These are phyloP conservation scores for Panicum miliaceum DNA, from an alignment of 176 grass and related monocot species.

Conservation along the genomic window DNA sequence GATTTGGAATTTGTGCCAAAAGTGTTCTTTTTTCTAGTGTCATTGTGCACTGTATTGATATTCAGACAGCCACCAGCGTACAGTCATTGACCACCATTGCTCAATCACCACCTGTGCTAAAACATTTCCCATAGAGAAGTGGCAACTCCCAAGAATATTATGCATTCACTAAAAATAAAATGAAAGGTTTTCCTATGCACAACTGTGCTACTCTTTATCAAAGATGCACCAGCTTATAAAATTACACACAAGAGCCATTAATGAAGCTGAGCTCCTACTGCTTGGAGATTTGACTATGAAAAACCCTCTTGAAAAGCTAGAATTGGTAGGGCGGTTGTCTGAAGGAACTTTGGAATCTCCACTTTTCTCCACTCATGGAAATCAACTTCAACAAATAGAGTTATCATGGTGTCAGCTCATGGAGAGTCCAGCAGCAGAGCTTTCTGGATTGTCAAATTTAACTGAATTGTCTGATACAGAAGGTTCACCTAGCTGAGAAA, in stretches of 20 bases:
- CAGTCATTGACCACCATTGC: too few relatives aligned
- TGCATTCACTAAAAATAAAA: too few relatives aligned
- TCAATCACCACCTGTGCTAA: too few relatives aligned
- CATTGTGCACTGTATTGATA: too few relatives aligned
- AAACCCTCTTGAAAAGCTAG: slow-evolving; percentile 36
- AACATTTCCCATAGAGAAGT: too few relatives aligned
- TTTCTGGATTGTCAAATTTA: slow-evolving; percentile 42
- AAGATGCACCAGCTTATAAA: slow-evolving; percentile 30
- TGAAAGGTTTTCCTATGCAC: too few relatives aligned
- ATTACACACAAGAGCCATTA: slow-evolving; percentile 39
- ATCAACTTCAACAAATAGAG: background rate
- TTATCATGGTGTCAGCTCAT: slow-evolving; percentile 41
- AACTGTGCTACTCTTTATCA: slow-evolving; percentile 47
- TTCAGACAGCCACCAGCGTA: too few relatives aligned
- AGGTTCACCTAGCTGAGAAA: slow-evolving; percentile 7
- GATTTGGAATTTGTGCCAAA: too few relatives aligned
- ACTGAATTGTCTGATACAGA: too few relatives aligned
- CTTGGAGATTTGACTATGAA: slow-evolving; percentile 39
- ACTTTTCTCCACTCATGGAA: slow-evolving; percentile 11
- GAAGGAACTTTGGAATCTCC: slow-evolving; percentile 42
- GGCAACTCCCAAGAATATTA: too few relatives aligned
- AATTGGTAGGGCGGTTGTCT: slow-evolving; percentile 28
- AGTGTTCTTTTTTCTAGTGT: too few relatives aligned
- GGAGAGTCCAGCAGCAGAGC: background rate
- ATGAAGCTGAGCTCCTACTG: slow-evolving; percentile 39